Percentiles rank a stretch among this genome's conserved stretches.
phyloP scores from a whole-genome alignment of 768 basidiomycete species.

The Pleurotus tuber-regium region DNA sequence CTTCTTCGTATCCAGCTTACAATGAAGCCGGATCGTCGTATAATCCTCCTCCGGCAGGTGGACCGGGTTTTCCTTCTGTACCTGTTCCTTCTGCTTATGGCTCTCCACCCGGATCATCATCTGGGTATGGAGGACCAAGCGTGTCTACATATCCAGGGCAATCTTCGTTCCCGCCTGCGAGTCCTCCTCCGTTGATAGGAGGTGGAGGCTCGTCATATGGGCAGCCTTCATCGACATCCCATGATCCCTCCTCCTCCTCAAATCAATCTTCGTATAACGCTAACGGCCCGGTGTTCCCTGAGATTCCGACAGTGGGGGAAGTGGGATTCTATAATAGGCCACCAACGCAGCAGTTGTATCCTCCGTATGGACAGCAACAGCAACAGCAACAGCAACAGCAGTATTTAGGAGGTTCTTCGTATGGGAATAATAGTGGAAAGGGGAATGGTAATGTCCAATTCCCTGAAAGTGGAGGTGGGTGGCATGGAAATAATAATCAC shows the following conservation, averaged over 20 bases:
- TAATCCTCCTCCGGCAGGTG: constrained; percentile 13
- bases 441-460: too few relatives aligned
- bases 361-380: not conserved
- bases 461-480: too few relatives aligned
- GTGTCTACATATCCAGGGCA: not conserved
- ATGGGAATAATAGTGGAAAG: too few relatives aligned
- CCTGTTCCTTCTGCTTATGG: constrained; percentile 8
- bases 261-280: not conserved
- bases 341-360: constrained; percentile 6
- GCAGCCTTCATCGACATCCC: not conserved
- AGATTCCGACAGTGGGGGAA: constrained; percentile 2
- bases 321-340: constrained; percentile 13
- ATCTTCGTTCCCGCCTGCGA: constrained; percentile 3
- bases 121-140: not conserved
- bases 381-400: too few relatives aligned
- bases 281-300: constrained; percentile 14
- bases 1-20: constrained; percentile 14
- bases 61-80: not conserved
- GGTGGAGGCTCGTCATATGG: too few relatives aligned
- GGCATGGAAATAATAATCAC: constrained; percentile 1
- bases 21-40: constrained; percentile 15
- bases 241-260: not conserved
- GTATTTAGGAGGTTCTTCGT: too few relatives aligned
- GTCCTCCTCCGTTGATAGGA: not conserved
- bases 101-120: not conserved